phyloP scores from a whole-genome alignment of 108 stramenopile species.

The Cyclostephanos tholiformis region DNA sequence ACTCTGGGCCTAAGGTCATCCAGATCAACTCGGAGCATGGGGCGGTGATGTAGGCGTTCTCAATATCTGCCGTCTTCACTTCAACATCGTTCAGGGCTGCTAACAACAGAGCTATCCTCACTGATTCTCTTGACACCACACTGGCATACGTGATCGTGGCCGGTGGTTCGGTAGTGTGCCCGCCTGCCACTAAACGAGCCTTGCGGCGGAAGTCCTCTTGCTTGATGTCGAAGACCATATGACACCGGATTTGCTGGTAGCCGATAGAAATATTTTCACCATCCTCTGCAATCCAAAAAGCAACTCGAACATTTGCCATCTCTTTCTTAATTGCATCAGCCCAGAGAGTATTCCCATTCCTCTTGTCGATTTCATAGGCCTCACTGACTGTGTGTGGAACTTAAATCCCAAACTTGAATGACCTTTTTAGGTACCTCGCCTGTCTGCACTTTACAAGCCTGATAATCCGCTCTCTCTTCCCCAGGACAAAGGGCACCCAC shows the following conservation, averaged over 20 bases:
- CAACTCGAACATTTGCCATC: constrained; percentile 45
- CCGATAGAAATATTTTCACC: constrained; percentile 40
- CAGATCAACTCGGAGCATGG: constrained; percentile 27
- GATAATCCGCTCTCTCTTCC: constrained; percentile 10
- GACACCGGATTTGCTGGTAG: constrained; percentile 26
- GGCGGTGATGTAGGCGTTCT: constrained; percentile 46
- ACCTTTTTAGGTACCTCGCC: constrained; percentile 7
- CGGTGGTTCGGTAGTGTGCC: constrained; percentile 25
- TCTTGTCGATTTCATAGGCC: constrained; percentile 38
- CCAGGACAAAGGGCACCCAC: constrained; percentile 9
- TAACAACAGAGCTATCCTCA: constrained; percentile 43
- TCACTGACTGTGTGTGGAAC: constrained; percentile 41
- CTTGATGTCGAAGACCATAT: constrained; percentile 62
- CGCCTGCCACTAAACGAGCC: constrained; percentile 43
- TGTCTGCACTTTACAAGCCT: constrained; percentile 1
- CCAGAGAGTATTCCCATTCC: too few species aligned
- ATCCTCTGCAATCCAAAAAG: constrained; percentile 30
- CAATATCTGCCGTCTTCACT: constrained; percentile 13
- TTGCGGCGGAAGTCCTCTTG: constrained; percentile 17
- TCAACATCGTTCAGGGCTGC: constrained; percentile 47
- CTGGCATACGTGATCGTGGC: constrained; percentile 27
- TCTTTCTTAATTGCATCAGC: constrained; percentile 51
- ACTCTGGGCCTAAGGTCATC: constrained; percentile 37
- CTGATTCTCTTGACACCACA: constrained; percentile 29
- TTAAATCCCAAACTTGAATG: constrained; percentile 33